Base-by-base conservation (phyloP, 306 rosid species). In the Abrus precatorius region DNA sequence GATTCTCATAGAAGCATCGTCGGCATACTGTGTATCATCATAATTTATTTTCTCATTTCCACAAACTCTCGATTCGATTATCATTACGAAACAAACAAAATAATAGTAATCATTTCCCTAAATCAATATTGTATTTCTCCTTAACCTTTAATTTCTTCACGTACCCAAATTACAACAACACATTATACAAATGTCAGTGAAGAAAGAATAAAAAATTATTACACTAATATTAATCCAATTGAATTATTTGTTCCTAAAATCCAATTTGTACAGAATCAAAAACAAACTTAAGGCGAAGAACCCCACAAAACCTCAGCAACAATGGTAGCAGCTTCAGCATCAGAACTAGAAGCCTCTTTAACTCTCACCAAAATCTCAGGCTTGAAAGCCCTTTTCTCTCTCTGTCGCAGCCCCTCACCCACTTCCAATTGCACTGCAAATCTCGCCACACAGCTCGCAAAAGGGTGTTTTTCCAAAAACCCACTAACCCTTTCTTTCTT, bases 221-320 rank as follows among this genome's bases (percentile, higher is more conserved):
- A 59, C 70, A 47, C 11, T 44, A 53, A 5, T 2, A 38, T 36
- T n/a, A 3, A 34, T 27, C 34, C 44, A 62, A 61, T 11, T 34
- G 48, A 77, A 60, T 68, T 30, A 13, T 13, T 36, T 33, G 57
- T 66, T 54, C 9, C 56, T 38, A 12, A 2, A 5, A 57, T 45
- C 41, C 47, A 70, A 60, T 71, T 8, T 32, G 29, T 27, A 14
- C 40, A 20, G 20, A 20, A 20, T 20, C 20, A 20, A 20, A 20
- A 20, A 20, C 20, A 48, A 29, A 43, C 40, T 44, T 75, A 91
- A 10, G 92, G 92, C 1, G 92, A 88, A 83, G 96, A 69, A 12
- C 98, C 96, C 98, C 96, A 92, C 83, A 93, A 79, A 77, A 95
- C 94, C 86, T 92, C 99, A 48, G 99, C 96, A 79, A 88, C 78